Base-by-base conservation (phyloP, 805 yeast species). In the Saturnispora kantuleensis region DNA sequence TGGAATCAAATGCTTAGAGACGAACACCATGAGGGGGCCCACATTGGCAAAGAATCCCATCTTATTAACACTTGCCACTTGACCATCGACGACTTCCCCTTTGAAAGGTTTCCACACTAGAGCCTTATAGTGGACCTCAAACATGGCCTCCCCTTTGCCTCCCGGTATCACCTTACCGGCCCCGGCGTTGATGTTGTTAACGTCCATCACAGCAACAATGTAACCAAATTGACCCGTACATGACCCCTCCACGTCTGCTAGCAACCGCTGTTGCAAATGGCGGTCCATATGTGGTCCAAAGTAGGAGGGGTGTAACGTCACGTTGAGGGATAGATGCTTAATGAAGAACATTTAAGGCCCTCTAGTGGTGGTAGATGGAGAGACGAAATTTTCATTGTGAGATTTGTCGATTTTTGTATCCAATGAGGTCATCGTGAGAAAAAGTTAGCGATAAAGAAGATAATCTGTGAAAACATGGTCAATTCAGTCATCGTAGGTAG, bases 201-300 rank as follows among this genome's bases (percentile, higher is more conserved):
- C 86, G 60, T 93, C 97, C 60, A 93, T 71, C 37, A 93, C 98
- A 66, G 97, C 90, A 47, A 93, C 81, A 53, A 93, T 93, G 63
- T 93, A 93, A 11, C 98, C 98, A 69, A 93, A 93, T 64, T 93
- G 96, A 56, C 98, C 98, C 0, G 97, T 89, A 67, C 97, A 93
- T 1, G 97, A 88, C 21, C 98, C 98, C 67, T 93, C 98, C 36
- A 93, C 98, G 60, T 93, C 98, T 52, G 86, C 88, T 47, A 93
- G 73, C 50, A 93, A 73, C 64, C 90, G 89, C 59, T 88, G 85
- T 60, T 94, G 79, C 54, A 93, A 71, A 59, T 80, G 90, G 60
- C 87, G 94, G 65, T 84, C 88, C 97, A 93, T 93, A 55, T 89
- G 94, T 3, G 97, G 96, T 1, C 98, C 98, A 60, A 89, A 90